Base-by-base conservation (phyloP, 2,329 filamentous ascomycete genomes). In the Purpureocillium lavendulum region DNA sequence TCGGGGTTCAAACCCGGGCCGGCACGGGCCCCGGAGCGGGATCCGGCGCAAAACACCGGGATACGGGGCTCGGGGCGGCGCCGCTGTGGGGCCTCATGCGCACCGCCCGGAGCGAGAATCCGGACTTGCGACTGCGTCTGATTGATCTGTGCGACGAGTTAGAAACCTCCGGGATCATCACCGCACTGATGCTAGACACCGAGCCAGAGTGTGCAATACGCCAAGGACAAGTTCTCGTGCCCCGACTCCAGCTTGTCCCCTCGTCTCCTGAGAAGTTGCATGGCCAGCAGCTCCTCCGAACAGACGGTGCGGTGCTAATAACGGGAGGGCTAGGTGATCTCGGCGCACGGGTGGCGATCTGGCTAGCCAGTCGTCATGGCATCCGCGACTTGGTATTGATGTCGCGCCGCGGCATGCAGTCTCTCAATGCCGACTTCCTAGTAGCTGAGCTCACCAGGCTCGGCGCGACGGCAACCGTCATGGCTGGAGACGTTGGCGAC, bases 61-160 rank as follows among this genome's bases (percentile, higher is more conserved):
- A 10, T 11, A 28, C 15, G 6, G 30, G 33, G 28, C 15, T 45
- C 36, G 43, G 36, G 11, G 40, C 44, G 16, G 38, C 35, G 11
- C 43, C 43, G 34, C 35, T 47, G 15, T 45, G 43, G 47, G 47
- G 47, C 15, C 37, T 49, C 21, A 44, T 47, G 40, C 43, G 47
- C n/a, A 40, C 47, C 7, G 47, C 36, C 30, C 33, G 41, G 28
- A 43, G 26, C n/a, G 47, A 49, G 40, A 41, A 45, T 15, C 43
- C 45, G 12, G 43, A 49, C 13, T 15, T 45, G 29, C 26, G 28
- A 15, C 35, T 49, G 18, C 47, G 47, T 10, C 36, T 47, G 30
- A 36, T 49, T 16, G 47, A 49, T 18, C 24, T 47, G 9, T 26
- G n/a, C 33, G 33, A 29, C 11, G 24, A 31, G 2, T 8, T 30